Conservation (phyloP, 306 rosid genomes). For the Cucurbita maxima region DNA sequence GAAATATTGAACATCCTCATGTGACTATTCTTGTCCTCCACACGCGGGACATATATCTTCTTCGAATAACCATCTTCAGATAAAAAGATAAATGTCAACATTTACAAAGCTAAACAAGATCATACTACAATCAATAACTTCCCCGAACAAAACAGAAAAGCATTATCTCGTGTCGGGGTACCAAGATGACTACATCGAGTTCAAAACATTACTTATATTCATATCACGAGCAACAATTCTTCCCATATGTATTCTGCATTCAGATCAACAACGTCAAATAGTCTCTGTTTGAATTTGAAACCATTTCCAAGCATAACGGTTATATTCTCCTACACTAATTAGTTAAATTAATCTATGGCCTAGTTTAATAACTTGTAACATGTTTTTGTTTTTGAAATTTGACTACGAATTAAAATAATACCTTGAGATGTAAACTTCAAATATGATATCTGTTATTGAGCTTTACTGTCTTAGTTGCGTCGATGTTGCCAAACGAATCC, state of each 20-base stretch:
- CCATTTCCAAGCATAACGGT: background rate
- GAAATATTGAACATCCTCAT: slow-evolving; percentile 82
- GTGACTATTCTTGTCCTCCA: slow-evolving; percentile 86
- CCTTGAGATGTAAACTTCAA: background rate
- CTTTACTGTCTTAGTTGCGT: background rate
- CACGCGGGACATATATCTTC: slow-evolving; percentile 70
- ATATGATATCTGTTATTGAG: background rate
- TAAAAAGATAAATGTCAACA: slow-evolving; percentile 10
- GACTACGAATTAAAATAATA: too few species aligned
- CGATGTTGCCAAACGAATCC: background rate
- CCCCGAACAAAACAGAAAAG: background rate
- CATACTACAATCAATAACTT: background rate
- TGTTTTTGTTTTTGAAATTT: too few species aligned
- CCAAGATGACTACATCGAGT: too few species aligned
- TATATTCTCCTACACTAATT: background rate
- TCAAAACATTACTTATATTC: background rate
- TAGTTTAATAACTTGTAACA: too few species aligned
- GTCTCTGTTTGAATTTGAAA: background rate
- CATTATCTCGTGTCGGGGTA: background rate
- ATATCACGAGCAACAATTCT: background rate
- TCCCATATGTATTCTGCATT: background rate
- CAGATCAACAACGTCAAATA: background rate
- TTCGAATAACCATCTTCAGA: slow-evolving; percentile 28
- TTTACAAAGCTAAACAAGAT: background rate
- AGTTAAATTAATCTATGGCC: too few species aligned